Conservation (phyloP, 345 rosid genomes). For the Salix arbutifolia region DNA sequence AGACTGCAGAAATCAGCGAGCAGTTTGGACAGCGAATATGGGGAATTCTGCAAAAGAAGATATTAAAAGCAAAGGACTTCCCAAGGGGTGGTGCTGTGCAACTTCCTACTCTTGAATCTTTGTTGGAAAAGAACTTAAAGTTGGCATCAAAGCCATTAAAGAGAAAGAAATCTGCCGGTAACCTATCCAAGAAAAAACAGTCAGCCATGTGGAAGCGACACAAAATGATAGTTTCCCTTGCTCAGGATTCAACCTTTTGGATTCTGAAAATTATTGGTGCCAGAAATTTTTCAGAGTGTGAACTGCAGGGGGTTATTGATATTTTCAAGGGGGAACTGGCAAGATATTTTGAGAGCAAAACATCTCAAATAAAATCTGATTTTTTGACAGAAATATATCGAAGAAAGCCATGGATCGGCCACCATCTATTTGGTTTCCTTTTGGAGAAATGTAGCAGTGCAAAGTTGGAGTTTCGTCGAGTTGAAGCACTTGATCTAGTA, state of each 20-base stretch:
- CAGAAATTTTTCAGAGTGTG: constrained; percentile 44
- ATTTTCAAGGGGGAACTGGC: constrained; percentile 45
- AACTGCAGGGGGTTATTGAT: constrained; percentile 52
- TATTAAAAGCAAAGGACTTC: constrained; percentile 74
- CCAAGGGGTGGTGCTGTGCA: constrained; percentile 57
- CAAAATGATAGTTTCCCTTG: constrained; percentile 64
- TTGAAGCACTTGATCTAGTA: constrained; percentile 74
- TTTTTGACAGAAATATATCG: constrained; percentile 72
- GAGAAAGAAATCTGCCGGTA: constrained; percentile 59
- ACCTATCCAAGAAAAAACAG: constrained; percentile 64
- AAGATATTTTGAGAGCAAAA: constrained; percentile 68
- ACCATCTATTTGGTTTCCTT: constrained; percentile 51
- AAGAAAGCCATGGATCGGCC: constrained; percentile 73
- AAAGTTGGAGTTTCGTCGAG: constrained; percentile 68
- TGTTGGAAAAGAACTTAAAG: constrained; percentile 72
- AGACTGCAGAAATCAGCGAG: constrained; percentile 69
- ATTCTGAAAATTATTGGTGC: constrained; percentile 72
- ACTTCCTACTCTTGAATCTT: constrained; percentile 48
- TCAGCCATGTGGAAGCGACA: constrained; percentile 66
- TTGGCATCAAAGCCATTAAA: constrained; percentile 89
- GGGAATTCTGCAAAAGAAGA: constrained; percentile 85
- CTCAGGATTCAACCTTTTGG: constrained; percentile 77
- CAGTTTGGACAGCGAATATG: constrained; percentile 91
- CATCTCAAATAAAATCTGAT: constrained; percentile 68
- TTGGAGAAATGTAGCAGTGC: constrained; percentile 56